phyloP scores from a whole-genome alignment of 1,284 basidiomycete species.

The Melampsora americana region DNA sequence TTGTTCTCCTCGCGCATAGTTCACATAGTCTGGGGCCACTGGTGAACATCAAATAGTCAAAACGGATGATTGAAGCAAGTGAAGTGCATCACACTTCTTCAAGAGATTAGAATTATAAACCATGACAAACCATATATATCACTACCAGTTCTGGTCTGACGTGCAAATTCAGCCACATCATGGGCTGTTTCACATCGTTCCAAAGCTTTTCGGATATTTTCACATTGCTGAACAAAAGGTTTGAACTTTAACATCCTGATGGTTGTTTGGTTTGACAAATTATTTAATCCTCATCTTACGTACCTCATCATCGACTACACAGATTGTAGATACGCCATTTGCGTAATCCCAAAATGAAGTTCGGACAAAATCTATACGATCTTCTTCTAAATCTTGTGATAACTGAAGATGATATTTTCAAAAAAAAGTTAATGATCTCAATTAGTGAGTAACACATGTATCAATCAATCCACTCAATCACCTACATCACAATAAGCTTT shows the following conservation, averaged over 20 bases:
- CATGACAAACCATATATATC: slow-evolving; percentile 31
- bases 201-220: slow-evolving; percentile 69
- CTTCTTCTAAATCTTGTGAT: slow-evolving; percentile 93
- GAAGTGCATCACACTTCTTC: background rate
- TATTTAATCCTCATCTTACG: slow-evolving; percentile 51
- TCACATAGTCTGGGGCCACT: slow-evolving; percentile 41
- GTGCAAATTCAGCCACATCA: slow-evolving; percentile 50
- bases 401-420: slow-evolving; percentile 56
- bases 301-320: slow-evolving; percentile 93
- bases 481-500: slow-evolving; percentile 77
- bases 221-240: slow-evolving; percentile 69
- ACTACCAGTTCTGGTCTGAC: slow-evolving; percentile 63
- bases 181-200: slow-evolving; percentile 50
- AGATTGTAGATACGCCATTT: slow-evolving; percentile 90
- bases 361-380: slow-evolving; percentile 87
- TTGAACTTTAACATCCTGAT: slow-evolving; percentile 18
- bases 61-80: background rate
- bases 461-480: slow-evolving; percentile 14
- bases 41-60: background rate
- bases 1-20: slow-evolving; percentile 40
- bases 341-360: slow-evolving; percentile 94
- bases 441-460: background rate
- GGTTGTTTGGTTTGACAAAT: background rate
- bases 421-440: slow-evolving; percentile 6
- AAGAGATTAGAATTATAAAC: background rate